These are phyloP conservation scores for Petunia hybrid DNA, from an alignment of 305 asterid species.

Conservation along the genomic window DNA sequence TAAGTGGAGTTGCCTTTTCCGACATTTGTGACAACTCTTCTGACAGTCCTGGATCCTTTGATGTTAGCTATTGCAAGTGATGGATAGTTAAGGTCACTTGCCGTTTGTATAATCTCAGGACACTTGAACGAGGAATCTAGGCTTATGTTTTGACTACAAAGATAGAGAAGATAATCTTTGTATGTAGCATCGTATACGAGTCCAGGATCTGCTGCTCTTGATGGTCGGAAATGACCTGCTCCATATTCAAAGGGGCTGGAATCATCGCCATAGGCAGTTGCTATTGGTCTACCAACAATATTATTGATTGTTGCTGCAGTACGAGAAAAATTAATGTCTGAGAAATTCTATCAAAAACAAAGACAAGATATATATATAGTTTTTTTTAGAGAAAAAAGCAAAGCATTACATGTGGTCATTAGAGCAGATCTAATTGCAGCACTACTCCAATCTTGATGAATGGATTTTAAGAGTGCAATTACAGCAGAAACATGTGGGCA, in stretches of 20 bases:
- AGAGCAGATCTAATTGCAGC: slow-evolving; percentile 55
- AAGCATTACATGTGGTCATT: slow-evolving; percentile 53
- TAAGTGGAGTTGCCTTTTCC: slow-evolving; percentile 35
- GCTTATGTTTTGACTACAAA: slow-evolving; percentile 35
- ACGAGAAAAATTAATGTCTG: neutral
- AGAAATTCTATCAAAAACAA: neutral
- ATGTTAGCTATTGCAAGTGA: slow-evolving; percentile 42
- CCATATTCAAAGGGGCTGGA: slow-evolving; percentile 58
- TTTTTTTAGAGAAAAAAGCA: neutral
- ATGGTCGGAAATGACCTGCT: slow-evolving; percentile 56
- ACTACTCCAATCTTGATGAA: slow-evolving; percentile 53
- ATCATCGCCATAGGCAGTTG: slow-evolving; percentile 40
- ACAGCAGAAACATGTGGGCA: slow-evolving; percentile 58
- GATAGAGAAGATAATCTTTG: slow-evolving; percentile 51
- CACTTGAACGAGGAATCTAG: slow-evolving; percentile 41
- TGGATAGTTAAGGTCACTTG: slow-evolving; percentile 48
- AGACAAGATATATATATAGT: accelerated
- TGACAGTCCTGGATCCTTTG: slow-evolving; percentile 34
- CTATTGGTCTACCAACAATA: slow-evolving; percentile 42
- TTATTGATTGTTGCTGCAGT: slow-evolving; percentile 45
- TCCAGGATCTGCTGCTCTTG: slow-evolving; percentile 64
- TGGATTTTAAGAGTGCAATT: slow-evolving; percentile 45
- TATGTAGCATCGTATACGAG: slow-evolving; percentile 53
- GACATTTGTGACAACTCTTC: slow-evolving; percentile 47
- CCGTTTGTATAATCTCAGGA: slow-evolving; percentile 28